Evolutionary conservation across 352 stramenopile genomes (phyloP), one percentile per base, ranked within the genome.

Genomic region (Phytophthora pisi): DNA sequence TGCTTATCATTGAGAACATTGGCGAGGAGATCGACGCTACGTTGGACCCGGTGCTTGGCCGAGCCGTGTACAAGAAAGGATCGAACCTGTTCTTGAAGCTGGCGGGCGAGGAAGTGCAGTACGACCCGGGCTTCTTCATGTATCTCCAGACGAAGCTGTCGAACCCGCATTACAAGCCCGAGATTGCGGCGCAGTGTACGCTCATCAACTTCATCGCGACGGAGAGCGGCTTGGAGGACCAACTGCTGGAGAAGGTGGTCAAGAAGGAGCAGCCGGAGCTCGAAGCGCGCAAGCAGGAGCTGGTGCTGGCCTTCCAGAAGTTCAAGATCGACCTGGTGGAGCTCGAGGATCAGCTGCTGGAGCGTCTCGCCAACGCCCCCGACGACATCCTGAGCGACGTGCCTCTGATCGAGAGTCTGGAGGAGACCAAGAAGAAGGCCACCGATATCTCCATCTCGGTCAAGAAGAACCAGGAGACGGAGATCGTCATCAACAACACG

Each of bases 181-280:
- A 99, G 72, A 98, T 99, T 46, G 91, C 95, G 0, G 96, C 97
- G 5, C 96, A 98, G 70, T 97, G 90, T 55, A 99, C 97, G 30
- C 66, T 99, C n/a, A 98, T 99, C 72, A 99, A 99, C 79, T 99
- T 99, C 60, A 99, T 99, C 72, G 97, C 96, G 15, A 99, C 96
- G 0, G 96, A 99, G 72, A 96, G 86, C 50, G 97, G 97, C 11
- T 68, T 99, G 0, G 95, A 99, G 74, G 97, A 99, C 64, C 97
- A 99, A 65, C 77, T 99, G 20, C 70, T 99, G 13, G 96, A 97
- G 23, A 98, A 98, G 67, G 95, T 98, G 11, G 97, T 99, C 55
- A 97, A 98, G 50, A 92, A 98, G 46, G 97, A 99, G 71, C 85
- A 98, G 52, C 90, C 90, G 0, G 96, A 99, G 67, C 88, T 99